A percentile compares a stretch with the other conserved stretches of the same genome.
Conservation (phyloP, 2,329 filamentous ascomycete genomes). For the Harringtonia aguacate region DNA sequence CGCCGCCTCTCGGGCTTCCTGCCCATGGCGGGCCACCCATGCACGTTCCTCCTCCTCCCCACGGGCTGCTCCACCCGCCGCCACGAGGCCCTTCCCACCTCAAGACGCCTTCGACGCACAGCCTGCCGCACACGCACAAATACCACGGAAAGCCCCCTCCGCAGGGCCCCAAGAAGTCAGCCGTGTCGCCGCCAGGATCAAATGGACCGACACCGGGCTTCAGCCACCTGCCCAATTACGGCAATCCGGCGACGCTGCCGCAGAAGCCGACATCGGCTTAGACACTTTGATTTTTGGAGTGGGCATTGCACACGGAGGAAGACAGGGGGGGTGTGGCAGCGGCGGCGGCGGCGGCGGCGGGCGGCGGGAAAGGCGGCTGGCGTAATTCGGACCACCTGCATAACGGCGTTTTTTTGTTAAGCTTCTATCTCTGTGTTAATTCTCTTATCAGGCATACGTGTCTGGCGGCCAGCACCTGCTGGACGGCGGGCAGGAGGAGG, state of each 20-base stretch:
- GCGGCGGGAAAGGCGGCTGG: not conserved
- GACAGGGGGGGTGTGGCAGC: constrained; percentile 11
- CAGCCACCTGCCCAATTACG: constrained; percentile 44
- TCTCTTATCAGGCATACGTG: too few species aligned
- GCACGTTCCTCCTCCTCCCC: not conserved
- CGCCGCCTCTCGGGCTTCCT: not conserved
- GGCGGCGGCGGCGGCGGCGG: too few species aligned
- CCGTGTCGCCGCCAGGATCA: constrained; percentile 16
- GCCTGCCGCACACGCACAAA: constrained; percentile 16
- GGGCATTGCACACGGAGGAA: not conserved
- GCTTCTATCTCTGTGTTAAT: not conserved
- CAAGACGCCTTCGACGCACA: constrained; percentile 19
- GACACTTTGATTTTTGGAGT: not conserved
- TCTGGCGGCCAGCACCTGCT: too few species aligned
- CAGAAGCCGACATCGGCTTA: constrained; percentile 41
- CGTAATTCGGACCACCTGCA: not conserved
- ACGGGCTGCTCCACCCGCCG: not conserved
- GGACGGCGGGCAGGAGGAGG: too few species aligned
- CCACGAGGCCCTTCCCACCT: constrained; percentile 6
- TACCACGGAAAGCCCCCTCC: constrained; percentile 19
- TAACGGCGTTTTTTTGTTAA: not conserved
- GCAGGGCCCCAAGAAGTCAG: constrained; percentile 19
- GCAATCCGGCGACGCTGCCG: constrained; percentile 48
- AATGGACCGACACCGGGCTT: constrained; percentile 27
- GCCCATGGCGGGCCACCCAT: not conserved